phyloP scores from a whole-genome alignment of 345 rosid species.

The Anastatica hierochuntica region DNA sequence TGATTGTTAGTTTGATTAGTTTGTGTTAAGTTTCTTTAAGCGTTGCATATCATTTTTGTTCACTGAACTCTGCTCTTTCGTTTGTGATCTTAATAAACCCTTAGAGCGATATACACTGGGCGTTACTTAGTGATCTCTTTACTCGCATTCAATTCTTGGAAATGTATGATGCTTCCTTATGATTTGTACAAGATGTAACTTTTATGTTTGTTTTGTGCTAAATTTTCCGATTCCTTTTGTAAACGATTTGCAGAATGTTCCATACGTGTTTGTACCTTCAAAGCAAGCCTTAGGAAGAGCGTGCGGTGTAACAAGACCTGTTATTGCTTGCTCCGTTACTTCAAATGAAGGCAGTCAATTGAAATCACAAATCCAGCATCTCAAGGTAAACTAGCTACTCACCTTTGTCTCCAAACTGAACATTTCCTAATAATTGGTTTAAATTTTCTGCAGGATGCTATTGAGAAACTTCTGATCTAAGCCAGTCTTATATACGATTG shows the following conservation, averaged over 20 bases:
- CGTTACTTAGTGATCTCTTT: background rate
- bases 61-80: background rate
- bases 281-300: conserved; percentile 97
- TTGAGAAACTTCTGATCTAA: conserved; percentile 86
- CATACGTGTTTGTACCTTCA: conserved; percentile 95
- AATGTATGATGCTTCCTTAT: background rate
- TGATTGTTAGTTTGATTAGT: background rate
- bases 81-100: background rate
- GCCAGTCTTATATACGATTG: background rate
- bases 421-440: background rate
- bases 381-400: conserved; percentile 42
- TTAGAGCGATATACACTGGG: too few relatives aligned
- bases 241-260: conserved; percentile 67
- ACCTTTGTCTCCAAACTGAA: background rate
- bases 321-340: conserved; percentile 82
- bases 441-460: conserved; percentile 61
- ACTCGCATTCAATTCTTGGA: background rate
- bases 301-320: conserved; percentile 93
- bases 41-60: background rate
- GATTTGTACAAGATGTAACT: too few relatives aligned
- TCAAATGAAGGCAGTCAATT: conserved; percentile 78
- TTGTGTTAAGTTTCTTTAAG: too few relatives aligned
- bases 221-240: background rate
- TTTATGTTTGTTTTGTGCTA: too few relatives aligned
- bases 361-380: conserved; percentile 76